A percentile compares a stretch with the other conserved stretches of the same genome.
Conservation (phyloP, 331 rosid genomes). For the Pyracantha coccinea region DNA sequence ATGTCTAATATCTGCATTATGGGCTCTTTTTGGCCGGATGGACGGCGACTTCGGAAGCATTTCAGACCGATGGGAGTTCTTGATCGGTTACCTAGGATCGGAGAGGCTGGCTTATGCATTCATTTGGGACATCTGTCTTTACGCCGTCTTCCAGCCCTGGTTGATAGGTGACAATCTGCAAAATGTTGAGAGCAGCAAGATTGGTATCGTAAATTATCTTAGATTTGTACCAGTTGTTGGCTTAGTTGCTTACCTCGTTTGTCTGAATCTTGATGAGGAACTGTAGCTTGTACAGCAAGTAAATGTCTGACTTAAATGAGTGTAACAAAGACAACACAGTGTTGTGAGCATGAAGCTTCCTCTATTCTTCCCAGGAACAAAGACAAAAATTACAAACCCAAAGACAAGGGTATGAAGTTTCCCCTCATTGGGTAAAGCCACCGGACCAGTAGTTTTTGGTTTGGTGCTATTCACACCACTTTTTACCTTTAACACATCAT, state of each 20-base stretch:
- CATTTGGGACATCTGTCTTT: constrained; percentile 88
- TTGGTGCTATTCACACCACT: no score
- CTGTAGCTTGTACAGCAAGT: neutral
- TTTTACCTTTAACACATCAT: no score
- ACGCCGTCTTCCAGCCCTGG: constrained; percentile 87
- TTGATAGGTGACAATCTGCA: constrained; percentile 74
- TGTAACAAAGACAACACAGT: neutral
- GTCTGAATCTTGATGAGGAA: constrained; percentile 47
- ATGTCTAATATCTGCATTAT: constrained; percentile 53
- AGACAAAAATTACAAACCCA: neutral
- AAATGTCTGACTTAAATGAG: neutral
- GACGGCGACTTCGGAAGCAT: constrained; percentile 64
- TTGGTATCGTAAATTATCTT: constrained; percentile 45
- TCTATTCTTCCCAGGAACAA: neutral
- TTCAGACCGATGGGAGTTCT: constrained; percentile 65
- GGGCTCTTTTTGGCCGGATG: constrained; percentile 67
- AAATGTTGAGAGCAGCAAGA: constrained; percentile 53
- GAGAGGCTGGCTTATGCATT: constrained; percentile 93
- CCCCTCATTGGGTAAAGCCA: neutral
- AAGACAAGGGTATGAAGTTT: neutral
- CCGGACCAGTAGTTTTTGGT: neutral
- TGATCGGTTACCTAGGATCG: constrained; percentile 63
- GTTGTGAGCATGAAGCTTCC: neutral
- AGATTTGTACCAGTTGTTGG: constrained; percentile 80
- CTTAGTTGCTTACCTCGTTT: constrained; percentile 62